These are phyloP conservation scores for Cutaneotrichosporon dermatis DNA, from an alignment of 1,284 basidiomycete species.

Conservation along the genomic window DNA sequence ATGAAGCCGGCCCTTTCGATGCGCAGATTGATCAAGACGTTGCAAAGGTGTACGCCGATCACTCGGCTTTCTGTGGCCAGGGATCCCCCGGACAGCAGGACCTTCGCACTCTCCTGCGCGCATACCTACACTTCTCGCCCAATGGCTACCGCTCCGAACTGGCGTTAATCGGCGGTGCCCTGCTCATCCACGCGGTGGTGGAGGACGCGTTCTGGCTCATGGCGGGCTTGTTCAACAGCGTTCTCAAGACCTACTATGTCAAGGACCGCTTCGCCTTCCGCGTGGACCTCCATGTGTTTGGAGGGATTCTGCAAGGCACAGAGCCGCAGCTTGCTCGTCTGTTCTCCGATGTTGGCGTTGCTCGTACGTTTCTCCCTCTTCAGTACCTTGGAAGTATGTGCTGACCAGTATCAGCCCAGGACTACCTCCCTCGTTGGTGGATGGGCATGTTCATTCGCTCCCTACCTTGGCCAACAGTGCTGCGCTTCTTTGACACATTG, in stretches of 20 bases:
- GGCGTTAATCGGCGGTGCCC: constrained; percentile 67
- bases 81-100: constrained; percentile 38
- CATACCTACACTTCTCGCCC: constrained; percentile 51
- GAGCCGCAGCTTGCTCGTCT: constrained; percentile 65
- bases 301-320: constrained; percentile 63
- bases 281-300: constrained; percentile 73
- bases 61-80: constrained; percentile 35
- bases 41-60: constrained; percentile 39
- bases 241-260: constrained; percentile 71
- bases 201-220: constrained; percentile 85
- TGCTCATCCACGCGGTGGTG: constrained; percentile 75
- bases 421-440: constrained; percentile 42
- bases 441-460: constrained; percentile 63
- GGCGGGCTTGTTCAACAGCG: constrained; percentile 66
- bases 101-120: constrained; percentile 40
- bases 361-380: constrained; percentile 51
- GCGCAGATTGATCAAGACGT: constrained; percentile 63
- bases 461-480: constrained; percentile 69
- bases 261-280: constrained; percentile 67
- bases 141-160: constrained; percentile 65
- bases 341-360: constrained; percentile 46
- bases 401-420: constrained; percentile 27
- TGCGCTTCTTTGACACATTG: constrained; percentile 83
- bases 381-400: not conserved
- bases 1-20: constrained; percentile 57